Base-by-base conservation (phyloP, 2,329 filamentous ascomycete species). In the Colletotrichum liaoningense region DNA sequence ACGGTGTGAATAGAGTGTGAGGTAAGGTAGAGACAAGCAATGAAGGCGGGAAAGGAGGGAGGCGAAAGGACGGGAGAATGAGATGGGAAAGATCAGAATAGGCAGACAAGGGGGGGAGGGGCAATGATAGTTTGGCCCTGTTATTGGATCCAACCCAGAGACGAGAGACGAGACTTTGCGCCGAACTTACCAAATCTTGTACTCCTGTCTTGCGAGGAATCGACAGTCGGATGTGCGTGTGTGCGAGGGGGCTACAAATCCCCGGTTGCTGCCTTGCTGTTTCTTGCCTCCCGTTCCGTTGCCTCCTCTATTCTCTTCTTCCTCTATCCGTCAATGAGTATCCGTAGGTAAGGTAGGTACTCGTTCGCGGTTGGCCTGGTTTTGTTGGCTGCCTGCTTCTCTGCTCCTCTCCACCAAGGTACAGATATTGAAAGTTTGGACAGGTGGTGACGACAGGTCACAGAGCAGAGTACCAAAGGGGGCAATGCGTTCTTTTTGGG, bases 401-500 rank as follows among this genome's bases (percentile, higher is more conserved):
- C 38, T 22, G 9, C 22, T 26, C 19, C 24, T 22, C 49, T 54
- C 26, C 19, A 22, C 52, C 42, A 24, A 28, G 30, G 59, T 63
- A 67, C 30, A 63, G 7, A 49, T 22, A n/a, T 22, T 49, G 19
- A 22, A 55, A 55, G n/a, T 59, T 54, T 22, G 42, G 42, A 49
- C 42, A 49, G 42, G 42, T 49, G 42, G 19, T 49, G 42, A 49
- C 42, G 42, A 49, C 42, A 49, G 19, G 19, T n/a, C 16, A n/a
- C 42, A 49, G 42, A 49, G 19, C 7, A n/a, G 42, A 49, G 19
- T 30, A 24, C 30, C 22, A 55, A 38, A 56, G 26, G 58, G 46
- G 46, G 42, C 55, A 42, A 63, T 33, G 52, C 33, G 63, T 30
- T 69, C 54, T 69, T 22, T 69, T 49, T 49, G 42, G 58, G 57